These are phyloP conservation scores for Cnidoscolus chayamansa DNA, from an alignment of 441 rosid species.

Conservation along the genomic window DNA sequence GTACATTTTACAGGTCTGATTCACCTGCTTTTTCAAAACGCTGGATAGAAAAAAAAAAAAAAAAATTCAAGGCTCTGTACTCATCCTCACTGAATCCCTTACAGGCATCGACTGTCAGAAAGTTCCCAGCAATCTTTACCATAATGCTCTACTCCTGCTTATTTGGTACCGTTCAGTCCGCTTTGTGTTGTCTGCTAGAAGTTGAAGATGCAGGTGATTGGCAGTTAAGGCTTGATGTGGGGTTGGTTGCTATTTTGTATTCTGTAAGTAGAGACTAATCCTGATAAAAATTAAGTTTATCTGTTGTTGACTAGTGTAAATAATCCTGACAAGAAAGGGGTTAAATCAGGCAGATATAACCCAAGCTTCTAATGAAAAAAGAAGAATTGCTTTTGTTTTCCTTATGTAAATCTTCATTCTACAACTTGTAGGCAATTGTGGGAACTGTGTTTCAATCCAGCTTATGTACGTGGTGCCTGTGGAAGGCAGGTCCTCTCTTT, in stretches of 20 bases:
- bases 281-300: no score
- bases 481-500: slow-evolving; percentile 34
- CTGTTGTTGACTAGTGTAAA: no score
- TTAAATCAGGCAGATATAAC: no score
- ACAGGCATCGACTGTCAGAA: slow-evolving; percentile 40
- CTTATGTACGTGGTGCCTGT: slow-evolving; percentile 30
- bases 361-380: no score
- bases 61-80: no score
- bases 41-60: no score
- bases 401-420: no score
- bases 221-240: slow-evolving; percentile 37
- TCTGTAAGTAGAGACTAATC: slow-evolving; percentile 7
- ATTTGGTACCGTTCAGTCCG: slow-evolving; percentile 29
- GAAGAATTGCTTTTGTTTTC: no score
- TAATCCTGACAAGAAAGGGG: no score
- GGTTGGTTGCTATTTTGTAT: slow-evolving; percentile 26
- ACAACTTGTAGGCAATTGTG: slow-evolving; percentile 26
- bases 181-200: slow-evolving; percentile 26
- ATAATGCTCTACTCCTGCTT: slow-evolving; percentile 28
- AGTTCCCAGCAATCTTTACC: slow-evolving; percentile 36
- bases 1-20: slow-evolving; percentile 28
- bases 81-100: background rate
- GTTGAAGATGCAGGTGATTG: slow-evolving; percentile 42
- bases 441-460: slow-evolving; percentile 1
- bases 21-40: no score